Conservation (phyloP, 371 early-diverging fungal genomes). For the Conidiobolus incongruus region DNA sequence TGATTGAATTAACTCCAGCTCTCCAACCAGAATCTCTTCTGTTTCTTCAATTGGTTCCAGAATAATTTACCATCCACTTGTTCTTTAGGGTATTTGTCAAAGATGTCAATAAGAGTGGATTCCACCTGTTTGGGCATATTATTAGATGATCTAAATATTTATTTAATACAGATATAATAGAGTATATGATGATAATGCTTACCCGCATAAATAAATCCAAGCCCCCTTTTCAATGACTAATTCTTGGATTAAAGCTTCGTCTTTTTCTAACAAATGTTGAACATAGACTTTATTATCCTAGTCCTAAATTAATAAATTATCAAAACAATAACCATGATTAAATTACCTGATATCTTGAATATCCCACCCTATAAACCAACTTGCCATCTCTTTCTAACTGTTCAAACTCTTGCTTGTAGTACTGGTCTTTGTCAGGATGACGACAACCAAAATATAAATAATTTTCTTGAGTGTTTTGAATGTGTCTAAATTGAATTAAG, state of each 20-base stretch:
- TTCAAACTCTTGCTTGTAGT: conserved; percentile 41
- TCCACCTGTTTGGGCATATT: too few relatives aligned
- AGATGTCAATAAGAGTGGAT: too few relatives aligned
- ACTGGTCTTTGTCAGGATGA: conserved; percentile 35
- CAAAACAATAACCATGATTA: not conserved
- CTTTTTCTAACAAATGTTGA: conserved; percentile 32
- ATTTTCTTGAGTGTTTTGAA: conserved; percentile 21
- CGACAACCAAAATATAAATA: conserved; percentile 70
- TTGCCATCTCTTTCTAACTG: conserved; percentile 16
- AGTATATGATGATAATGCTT: too few relatives aligned
- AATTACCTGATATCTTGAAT: conserved; percentile 44
- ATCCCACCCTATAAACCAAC: conserved; percentile 42
- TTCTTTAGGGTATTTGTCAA: too few relatives aligned
- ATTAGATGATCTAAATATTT: too few relatives aligned
- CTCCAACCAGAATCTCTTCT: too few relatives aligned
- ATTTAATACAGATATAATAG: too few relatives aligned
- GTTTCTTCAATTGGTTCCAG: too few relatives aligned
- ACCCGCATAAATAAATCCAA: conserved; percentile 47
- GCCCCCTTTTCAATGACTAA: conserved; percentile 29
- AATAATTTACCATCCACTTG: too few relatives aligned
- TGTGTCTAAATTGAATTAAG: conserved; percentile 43
- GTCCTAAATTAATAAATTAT: not conserved
- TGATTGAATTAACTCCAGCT: too few relatives aligned
- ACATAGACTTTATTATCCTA: conserved; percentile 41
- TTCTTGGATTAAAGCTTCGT: conserved; percentile 31